A percentile compares a stretch with the other conserved stretches of the same genome.
phyloP scores from a whole-genome alignment of 441 rosid genomes.

The Gossypium gossypioides region DNA sequence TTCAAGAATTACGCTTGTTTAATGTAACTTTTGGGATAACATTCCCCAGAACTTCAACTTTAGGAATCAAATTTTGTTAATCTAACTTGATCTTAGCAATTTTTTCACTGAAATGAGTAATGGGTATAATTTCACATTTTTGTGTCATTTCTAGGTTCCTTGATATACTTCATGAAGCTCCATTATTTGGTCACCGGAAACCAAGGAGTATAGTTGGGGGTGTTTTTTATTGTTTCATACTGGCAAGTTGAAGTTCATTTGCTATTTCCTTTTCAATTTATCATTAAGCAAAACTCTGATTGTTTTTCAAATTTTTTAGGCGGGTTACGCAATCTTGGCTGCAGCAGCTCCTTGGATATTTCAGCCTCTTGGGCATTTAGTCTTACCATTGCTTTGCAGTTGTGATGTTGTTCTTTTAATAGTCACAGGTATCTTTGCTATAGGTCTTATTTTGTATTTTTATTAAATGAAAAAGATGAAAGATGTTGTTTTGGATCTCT shows the following conservation, averaged over 20 bases:
- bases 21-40: not conserved
- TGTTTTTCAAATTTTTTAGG: conserved; percentile 30
- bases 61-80: not conserved
- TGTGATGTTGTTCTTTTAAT: conserved; percentile 57
- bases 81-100: not conserved
- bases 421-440: conserved; percentile 46
- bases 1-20: not conserved
- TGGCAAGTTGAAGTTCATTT: conserved; percentile 41
- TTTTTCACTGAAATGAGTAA: not conserved
- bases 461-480: not conserved
- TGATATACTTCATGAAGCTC: conserved; percentile 60
- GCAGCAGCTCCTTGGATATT: conserved; percentile 60
- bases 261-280: not conserved
- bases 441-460: not conserved
- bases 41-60: not conserved
- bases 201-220: conserved; percentile 66
- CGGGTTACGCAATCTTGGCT: conserved; percentile 68
- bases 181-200: conserved; percentile 72
- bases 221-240: conserved; percentile 47
- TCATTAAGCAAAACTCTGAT: conserved; percentile 7
- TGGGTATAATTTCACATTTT: conserved; percentile 3
- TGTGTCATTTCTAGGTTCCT: conserved; percentile 45
- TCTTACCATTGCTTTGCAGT: conserved; percentile 38
- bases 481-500: conserved; percentile 8
- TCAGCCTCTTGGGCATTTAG: conserved; percentile 25